Percentiles rank a stretch among this genome's conserved stretches.
These are phyloP conservation scores for Collybia nuda DNA, from an alignment of 768 basidiomycete genomes.

Conservation along the genomic window DNA sequence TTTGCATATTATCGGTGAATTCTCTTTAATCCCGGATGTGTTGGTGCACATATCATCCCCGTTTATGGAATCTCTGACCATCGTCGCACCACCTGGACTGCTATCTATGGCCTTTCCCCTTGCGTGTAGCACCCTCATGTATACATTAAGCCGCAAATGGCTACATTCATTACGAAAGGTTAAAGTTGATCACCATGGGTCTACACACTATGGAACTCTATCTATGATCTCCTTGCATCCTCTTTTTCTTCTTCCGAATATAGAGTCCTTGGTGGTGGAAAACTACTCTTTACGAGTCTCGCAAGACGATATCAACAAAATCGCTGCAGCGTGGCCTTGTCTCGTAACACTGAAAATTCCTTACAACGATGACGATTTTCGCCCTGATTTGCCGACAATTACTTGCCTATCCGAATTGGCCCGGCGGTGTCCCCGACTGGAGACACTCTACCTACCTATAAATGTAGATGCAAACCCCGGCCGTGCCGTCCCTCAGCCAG, in stretches of 20 bases:
- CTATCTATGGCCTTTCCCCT: neutral
- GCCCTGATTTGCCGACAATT: too few relatives aligned
- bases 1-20: conserved; percentile 1
- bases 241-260: neutral
- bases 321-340: conserved; percentile 1
- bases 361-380: neutral
- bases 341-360: conserved; percentile 1
- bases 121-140: neutral
- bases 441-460: too few relatives aligned
- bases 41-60: neutral
- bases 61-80: neutral
- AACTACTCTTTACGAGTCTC: neutral
- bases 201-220: neutral
- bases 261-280: neutral
- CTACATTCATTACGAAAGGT: neutral
- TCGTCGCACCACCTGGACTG: neutral
- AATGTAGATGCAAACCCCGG: too few relatives aligned
- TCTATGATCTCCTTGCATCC: neutral
- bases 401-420: too few relatives aligned
- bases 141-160: conserved; percentile 2
- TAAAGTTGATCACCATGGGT: conserved; percentile 4
- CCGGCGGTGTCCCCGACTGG: too few relatives aligned
- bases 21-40: neutral
- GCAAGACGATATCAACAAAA: neutral
- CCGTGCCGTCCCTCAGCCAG: too few relatives aligned